phyloP scores from a whole-genome alignment of 2,329 filamentous ascomycete genomes.

The Colletotrichum truncatum region DNA sequence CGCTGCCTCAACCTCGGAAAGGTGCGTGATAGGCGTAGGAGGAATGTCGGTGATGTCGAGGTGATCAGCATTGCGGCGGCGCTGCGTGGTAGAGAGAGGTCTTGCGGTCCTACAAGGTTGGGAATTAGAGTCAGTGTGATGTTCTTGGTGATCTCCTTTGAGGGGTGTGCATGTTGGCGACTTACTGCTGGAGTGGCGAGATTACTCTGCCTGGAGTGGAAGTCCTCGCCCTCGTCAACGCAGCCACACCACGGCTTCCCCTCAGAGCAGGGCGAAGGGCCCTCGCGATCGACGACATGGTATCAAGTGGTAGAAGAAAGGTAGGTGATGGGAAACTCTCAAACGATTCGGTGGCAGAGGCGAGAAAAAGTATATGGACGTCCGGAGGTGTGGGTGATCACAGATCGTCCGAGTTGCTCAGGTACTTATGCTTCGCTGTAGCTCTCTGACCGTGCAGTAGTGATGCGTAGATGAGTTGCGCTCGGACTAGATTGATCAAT shows the following conservation, averaged over 20 bases:
- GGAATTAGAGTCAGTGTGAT: neutral
- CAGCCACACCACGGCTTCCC: slow-evolving; percentile 47
- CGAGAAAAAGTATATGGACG: neutral
- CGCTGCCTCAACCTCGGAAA: slow-evolving; percentile 87
- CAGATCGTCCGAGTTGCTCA: slow-evolving; percentile 12
- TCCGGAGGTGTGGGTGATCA: neutral
- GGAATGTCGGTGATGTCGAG: slow-evolving; percentile 78
- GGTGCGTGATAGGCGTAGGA: slow-evolving; percentile 91
- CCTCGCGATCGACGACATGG: slow-evolving; percentile 60
- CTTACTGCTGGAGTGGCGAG: slow-evolving; percentile 41
- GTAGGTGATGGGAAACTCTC: neutral
- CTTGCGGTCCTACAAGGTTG: slow-evolving; percentile 47
- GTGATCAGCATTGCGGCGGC: slow-evolving; percentile 56
- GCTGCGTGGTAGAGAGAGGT: slow-evolving; percentile 68
- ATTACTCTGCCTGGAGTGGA: slow-evolving; percentile 29
- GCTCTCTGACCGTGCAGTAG: slow-evolving; percentile 12
- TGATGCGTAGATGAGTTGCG: neutral
- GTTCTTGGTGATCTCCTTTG: neutral
- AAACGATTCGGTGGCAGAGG: neutral
- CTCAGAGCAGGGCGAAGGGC: slow-evolving; percentile 61
- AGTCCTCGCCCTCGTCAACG: slow-evolving; percentile 36
- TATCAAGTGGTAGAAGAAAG: slow-evolving; percentile 31
- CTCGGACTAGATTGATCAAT: slow-evolving; percentile 22
- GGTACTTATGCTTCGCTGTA: slow-evolving; percentile 23
- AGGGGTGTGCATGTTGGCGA: neutral